phyloP scores from a whole-genome alignment of 2,329 filamentous ascomycete species.

The Trichoderma simmonsii region DNA sequence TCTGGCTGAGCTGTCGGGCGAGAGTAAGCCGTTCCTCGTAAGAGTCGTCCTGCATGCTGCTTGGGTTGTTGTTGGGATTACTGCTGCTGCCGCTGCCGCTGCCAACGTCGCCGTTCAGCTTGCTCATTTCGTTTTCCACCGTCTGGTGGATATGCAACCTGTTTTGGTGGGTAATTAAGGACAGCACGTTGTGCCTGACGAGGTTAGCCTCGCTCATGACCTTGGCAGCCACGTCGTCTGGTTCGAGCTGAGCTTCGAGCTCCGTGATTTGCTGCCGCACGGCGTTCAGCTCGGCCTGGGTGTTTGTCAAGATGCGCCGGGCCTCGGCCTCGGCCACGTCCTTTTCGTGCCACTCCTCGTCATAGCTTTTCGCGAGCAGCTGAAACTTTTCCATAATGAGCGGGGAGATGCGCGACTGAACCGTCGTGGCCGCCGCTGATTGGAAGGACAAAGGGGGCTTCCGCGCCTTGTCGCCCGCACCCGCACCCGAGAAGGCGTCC shows the following conservation, averaged over 20 bases:
- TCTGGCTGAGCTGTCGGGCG: slow-evolving; percentile 53
- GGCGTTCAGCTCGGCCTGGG: slow-evolving; percentile 63
- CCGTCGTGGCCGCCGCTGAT: slow-evolving; percentile 64
- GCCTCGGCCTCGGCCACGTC: slow-evolving; percentile 67
- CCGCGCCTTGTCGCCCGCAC: slow-evolving; percentile 41
- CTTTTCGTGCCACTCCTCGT: slow-evolving; percentile 72
- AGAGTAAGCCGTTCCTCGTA: slow-evolving; percentile 56
- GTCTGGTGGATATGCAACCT: slow-evolving; percentile 50
- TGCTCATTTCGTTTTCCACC: slow-evolving; percentile 49
- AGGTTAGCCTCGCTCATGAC: slow-evolving; percentile 50
- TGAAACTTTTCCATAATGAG: slow-evolving; percentile 70
- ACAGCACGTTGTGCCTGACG: slow-evolving; percentile 48
- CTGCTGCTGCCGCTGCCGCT: slow-evolving; percentile 9
- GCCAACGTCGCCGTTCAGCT: slow-evolving; percentile 46
- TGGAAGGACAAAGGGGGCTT: slow-evolving; percentile 46
- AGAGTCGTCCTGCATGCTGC: slow-evolving; percentile 39
- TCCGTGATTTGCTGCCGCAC: slow-evolving; percentile 59
- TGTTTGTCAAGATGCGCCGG: slow-evolving; percentile 61
- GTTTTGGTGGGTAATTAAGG: slow-evolving; percentile 51
- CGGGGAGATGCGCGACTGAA: slow-evolving; percentile 66
- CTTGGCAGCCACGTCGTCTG: slow-evolving; percentile 52
- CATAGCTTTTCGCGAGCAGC: slow-evolving; percentile 67
- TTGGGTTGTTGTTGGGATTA: neutral
- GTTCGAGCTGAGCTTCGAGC: slow-evolving; percentile 53
- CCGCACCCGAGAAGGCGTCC: slow-evolving; percentile 46